Base-by-base conservation (phyloP, 441 rosid species). In the Populus hybrid region DNA sequence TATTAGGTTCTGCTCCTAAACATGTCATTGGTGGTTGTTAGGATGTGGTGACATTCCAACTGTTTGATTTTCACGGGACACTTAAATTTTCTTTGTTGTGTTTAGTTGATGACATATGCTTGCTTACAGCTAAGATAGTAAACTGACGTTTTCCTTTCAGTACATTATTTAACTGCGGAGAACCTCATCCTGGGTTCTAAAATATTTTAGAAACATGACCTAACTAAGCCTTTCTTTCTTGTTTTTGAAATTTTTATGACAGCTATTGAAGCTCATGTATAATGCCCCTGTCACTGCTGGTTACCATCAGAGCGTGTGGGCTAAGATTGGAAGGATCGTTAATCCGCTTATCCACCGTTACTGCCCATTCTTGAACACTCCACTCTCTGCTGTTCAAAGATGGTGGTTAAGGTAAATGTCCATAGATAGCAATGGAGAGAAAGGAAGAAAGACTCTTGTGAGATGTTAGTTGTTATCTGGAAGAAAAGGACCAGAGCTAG, bases 261-360 rank as follows among this genome's bases (percentile, higher is more conserved):
- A 96, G 98, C 91, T 94, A 23, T 72, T 96, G 89, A 96, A 96
- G 90, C 96, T 94, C 78, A 94, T 96, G 99, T 89, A 94, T 87
- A 94, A 93, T 12, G 97, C 99, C 32, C 99, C 99, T 6, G 94
- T 88, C n/a, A 88, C 96, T 21, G 92, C 94, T 46, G 87, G 94
- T 57, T 93, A 96, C 86, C 98, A 96, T 85, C 95, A 87, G 63
- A 93, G 93, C 57, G 97, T 85, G n/a, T 96, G 99, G 99, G 83
- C 86, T 20, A 88, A 76, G 87, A 89, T 96, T 10, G 98, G 97
- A 76, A 85, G 88, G 83, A 87, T 73, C 2, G 85, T 89, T 54
- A 90, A 82, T 81, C 98, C 98, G 1, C 84, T 89, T 6, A 70
- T 90, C 71, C 85, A 88, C 40, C 94, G 82, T n/a, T 90, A 93